These are phyloP conservation scores for Discostella stelligera DNA, from an alignment of 352 stramenopile species.

Conservation along the genomic window DNA sequence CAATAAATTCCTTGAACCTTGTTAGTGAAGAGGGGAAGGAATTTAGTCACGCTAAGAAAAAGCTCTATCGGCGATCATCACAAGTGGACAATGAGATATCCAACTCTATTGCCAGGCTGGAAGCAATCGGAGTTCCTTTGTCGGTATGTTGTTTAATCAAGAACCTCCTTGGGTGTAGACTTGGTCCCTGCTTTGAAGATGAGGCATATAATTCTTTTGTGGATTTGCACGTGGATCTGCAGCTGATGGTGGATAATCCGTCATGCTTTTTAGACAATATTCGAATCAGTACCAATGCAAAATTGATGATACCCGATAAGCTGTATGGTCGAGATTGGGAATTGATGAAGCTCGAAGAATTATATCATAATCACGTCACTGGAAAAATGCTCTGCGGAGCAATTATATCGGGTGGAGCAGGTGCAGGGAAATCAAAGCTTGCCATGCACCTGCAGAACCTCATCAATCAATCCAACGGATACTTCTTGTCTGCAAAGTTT, in stretches of 20 bases:
- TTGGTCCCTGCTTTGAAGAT: constrained; percentile 16
- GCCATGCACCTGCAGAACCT: constrained; percentile 7
- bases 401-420: constrained; percentile 14
- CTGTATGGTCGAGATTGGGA: constrained; percentile 24
- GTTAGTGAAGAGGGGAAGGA: no score
- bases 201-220: constrained; percentile 16
- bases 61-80: no score
- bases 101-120: constrained; percentile 3
- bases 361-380: background rate
- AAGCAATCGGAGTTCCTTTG: constrained; percentile 8
- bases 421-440: background rate
- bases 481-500: background rate
- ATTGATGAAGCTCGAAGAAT: background rate
- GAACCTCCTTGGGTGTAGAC: constrained; percentile 15
- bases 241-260: constrained; percentile 6
- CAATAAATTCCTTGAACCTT: no score
- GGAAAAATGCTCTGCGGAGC: constrained; percentile 5
- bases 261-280: constrained; percentile 15
- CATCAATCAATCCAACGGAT: background rate
- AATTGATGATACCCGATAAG: constrained; percentile 16
- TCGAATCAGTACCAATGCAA: constrained; percentile 1
- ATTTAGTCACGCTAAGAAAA: no score
- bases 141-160: constrained; percentile 14
- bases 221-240: constrained; percentile 8
- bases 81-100: no score